Conservation (phyloP, 805 yeast species). For the Barnettozyma pratensis region DNA sequence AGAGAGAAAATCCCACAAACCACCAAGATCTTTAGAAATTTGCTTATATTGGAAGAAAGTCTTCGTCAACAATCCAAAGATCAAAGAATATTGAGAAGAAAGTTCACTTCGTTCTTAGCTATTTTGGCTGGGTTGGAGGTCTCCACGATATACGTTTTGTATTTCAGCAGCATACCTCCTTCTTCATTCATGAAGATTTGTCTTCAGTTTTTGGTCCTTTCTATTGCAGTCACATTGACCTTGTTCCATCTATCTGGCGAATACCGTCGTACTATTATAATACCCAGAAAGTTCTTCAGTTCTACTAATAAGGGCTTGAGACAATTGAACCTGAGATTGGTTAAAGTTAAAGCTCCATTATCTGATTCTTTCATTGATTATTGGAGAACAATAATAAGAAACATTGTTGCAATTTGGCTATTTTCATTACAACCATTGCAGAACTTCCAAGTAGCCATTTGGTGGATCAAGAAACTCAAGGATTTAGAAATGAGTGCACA, state of each 20-base stretch:
- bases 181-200: slow-evolving; percentile 33
- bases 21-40: slow-evolving; percentile 73
- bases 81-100: slow-evolving; percentile 56
- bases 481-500: slow-evolving; percentile 37
- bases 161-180: slow-evolving; percentile 34
- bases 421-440: slow-evolving; percentile 13
- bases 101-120: slow-evolving; percentile 35
- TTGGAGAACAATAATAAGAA: slow-evolving; percentile 26
- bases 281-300: slow-evolving; percentile 72
- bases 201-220: slow-evolving; percentile 51
- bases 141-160: slow-evolving; percentile 35
- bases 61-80: slow-evolving; percentile 75
- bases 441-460: slow-evolving; percentile 1
- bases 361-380: slow-evolving; percentile 33
- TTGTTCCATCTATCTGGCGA: slow-evolving; percentile 87
- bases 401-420: slow-evolving; percentile 16
- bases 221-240: slow-evolving; percentile 60
- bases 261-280: slow-evolving; percentile 76
- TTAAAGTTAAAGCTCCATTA: slow-evolving; percentile 46
- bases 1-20: slow-evolving; percentile 38
- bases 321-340: slow-evolving; percentile 73
- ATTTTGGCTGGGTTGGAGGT: slow-evolving; percentile 37
- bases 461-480: slow-evolving; percentile 11
- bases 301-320: slow-evolving; percentile 88
- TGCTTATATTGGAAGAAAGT: slow-evolving; percentile 81